phyloP scores from a whole-genome alignment of 345 rosid species.

The Mallotus nudiflorus region DNA sequence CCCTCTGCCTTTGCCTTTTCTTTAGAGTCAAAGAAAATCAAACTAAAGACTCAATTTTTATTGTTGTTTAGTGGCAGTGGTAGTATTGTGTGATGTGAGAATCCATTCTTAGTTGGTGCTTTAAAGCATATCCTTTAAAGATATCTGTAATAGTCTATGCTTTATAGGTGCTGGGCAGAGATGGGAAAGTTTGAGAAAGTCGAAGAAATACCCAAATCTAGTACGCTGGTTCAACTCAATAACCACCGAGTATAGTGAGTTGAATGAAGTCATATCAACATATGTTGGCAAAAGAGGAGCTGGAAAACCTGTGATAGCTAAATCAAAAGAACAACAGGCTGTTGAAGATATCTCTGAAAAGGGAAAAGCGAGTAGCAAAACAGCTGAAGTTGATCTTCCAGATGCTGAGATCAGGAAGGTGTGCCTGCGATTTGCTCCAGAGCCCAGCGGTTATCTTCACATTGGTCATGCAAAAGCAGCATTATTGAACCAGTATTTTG shows the following conservation, averaged over 20 bases:
- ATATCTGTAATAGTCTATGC: slow-evolving; percentile 11
- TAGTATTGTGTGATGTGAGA: too few relatives aligned
- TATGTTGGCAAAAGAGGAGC: slow-evolving; percentile 57
- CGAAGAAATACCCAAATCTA: slow-evolving; percentile 77
- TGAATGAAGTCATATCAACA: slow-evolving; percentile 48
- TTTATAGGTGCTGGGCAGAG: slow-evolving; percentile 67
- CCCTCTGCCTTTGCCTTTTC: background rate
- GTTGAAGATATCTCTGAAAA: slow-evolving; percentile 50
- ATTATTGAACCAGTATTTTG: slow-evolving; percentile 79
- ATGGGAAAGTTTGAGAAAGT: slow-evolving; percentile 95
- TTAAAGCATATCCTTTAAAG: too few relatives aligned
- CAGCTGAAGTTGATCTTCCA: slow-evolving; percentile 74
- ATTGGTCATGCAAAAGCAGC: slow-evolving; percentile 97
- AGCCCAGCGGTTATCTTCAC: slow-evolving; percentile 97
- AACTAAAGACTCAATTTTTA: background rate
- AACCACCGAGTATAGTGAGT: slow-evolving; percentile 52
- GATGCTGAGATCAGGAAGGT: slow-evolving; percentile 83
- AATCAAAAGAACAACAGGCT: slow-evolving; percentile 47
- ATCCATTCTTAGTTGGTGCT: too few relatives aligned
- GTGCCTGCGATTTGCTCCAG: slow-evolving; percentile 86
- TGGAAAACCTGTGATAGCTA: slow-evolving; percentile 53
- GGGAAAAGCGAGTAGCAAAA: slow-evolving; percentile 46
- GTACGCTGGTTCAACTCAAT: slow-evolving; percentile 88
- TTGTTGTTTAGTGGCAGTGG: background rate
- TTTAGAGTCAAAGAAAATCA: background rate